These are phyloP conservation scores for Aspergillus calidoustus DNA, from an alignment of 2,329 filamentous ascomycete species.

Conservation along the genomic window DNA sequence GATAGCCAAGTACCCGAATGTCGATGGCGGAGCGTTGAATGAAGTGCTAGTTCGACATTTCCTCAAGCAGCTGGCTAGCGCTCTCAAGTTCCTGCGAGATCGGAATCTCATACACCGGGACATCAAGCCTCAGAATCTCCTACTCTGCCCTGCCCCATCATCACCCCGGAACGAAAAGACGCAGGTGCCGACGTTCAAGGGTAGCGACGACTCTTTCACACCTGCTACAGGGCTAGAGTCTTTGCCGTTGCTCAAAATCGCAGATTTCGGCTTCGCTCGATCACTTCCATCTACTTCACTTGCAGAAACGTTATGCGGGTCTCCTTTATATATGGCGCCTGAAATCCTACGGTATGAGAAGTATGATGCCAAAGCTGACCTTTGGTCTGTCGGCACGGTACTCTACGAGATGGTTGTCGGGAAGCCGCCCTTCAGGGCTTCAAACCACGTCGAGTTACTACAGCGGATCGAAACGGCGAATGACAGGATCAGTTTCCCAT, in stretches of 20 bases:
- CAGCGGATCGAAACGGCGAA: conserved; percentile 89
- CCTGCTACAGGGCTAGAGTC: conserved; percentile 81
- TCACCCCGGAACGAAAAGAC: conserved; percentile 68
- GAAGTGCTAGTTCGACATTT: conserved; percentile 98
- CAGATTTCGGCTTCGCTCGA: conserved; percentile 97
- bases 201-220: conserved; percentile 78
- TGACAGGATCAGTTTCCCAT: conserved; percentile 81
- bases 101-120: conserved; percentile 93
- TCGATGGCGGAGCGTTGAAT: conserved; percentile 81
- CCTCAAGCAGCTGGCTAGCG: conserved; percentile 90
- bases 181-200: conserved; percentile 72
- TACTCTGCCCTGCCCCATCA: conserved; percentile 79
- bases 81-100: conserved; percentile 82
- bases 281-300: conserved; percentile 88
- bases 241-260: conserved; percentile 94
- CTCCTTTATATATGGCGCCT: conserved; percentile 96
- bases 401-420: conserved; percentile 94
- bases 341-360: conserved; percentile 97
- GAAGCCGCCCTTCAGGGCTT: conserved; percentile 85
- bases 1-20: conserved; percentile 89
- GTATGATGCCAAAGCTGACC: conserved; percentile 93
- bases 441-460: conserved; percentile 92
- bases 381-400: conserved; percentile 97
- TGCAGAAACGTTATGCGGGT: conserved; percentile 94
- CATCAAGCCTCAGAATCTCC: conserved; percentile 94